Conservation (phyloP, 352 stramenopile genomes). For the Phytopythium chamaehyphon region DNA sequence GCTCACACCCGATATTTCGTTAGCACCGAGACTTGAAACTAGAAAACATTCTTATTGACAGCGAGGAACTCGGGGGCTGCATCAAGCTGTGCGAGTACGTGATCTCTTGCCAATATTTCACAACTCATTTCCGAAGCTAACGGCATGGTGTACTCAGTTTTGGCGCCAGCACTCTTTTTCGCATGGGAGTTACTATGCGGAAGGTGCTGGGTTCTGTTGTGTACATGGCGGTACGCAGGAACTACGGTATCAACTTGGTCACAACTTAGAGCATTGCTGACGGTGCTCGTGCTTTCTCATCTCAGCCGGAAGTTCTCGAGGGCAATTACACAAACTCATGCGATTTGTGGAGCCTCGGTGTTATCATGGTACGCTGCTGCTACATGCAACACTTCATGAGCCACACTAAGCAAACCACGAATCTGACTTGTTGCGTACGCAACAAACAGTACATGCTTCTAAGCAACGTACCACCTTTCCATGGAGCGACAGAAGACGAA, state of each 20-base stretch:
- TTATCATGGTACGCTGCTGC: constrained; percentile 81
- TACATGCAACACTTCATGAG: too few relatives aligned
- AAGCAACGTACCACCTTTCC: constrained; percentile 72
- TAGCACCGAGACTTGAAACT: constrained; percentile 80
- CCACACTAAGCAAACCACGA: too few relatives aligned
- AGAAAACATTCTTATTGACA: constrained; percentile 79
- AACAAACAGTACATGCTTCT: constrained; percentile 70
- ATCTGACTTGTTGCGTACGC: too few relatives aligned
- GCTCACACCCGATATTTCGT: too few relatives aligned
- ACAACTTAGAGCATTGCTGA: too few relatives aligned
- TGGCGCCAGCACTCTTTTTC: constrained; percentile 73
- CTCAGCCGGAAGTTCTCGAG: constrained; percentile 58
- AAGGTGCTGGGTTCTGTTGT: constrained; percentile 76
- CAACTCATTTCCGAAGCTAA: too few relatives aligned
- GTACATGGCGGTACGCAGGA: constrained; percentile 83
- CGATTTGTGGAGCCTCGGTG: constrained; percentile 79
- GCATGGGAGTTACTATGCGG: constrained; percentile 70
- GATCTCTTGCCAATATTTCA: too few relatives aligned
- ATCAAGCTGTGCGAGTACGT: constrained; percentile 84
- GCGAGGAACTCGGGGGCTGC: constrained; percentile 33
- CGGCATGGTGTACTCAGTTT: constrained; percentile 31
- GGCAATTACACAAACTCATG: constrained; percentile 71
- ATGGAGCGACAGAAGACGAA: constrained; percentile 62
- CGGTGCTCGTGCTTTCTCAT: constrained; percentile 1
- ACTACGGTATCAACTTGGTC: too few relatives aligned